These are phyloP conservation scores for Myriosclerotinia duriaeana DNA, from an alignment of 2,329 filamentous ascomycete species.

Conservation along the genomic window DNA sequence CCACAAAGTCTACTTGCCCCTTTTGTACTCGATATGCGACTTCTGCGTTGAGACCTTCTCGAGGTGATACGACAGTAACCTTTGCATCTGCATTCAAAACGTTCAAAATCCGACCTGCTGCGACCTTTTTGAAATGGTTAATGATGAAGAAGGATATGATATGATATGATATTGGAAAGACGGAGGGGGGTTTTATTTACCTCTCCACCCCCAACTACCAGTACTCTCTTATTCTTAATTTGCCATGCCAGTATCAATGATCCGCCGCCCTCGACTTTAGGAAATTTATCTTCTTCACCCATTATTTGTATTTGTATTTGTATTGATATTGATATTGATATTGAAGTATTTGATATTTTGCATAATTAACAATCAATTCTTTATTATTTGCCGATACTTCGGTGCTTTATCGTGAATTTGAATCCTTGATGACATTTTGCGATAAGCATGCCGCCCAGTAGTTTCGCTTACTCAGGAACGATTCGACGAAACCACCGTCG, in stretches of 20 bases:
- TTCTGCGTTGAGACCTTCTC: conserved; percentile 79
- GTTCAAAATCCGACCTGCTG: conserved; percentile 89
- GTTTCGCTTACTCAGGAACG: conserved; percentile 20
- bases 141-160: conserved; percentile 17
- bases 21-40: conserved; percentile 77
- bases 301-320: conserved; percentile 28
- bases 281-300: conserved; percentile 53
- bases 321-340: no score
- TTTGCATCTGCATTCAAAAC: conserved; percentile 92
- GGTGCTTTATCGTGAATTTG: conserved; percentile 9
- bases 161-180: background rate
- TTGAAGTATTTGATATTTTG: conserved; percentile 19
- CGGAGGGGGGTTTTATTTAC: conserved; percentile 49
- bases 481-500: conserved; percentile 16
- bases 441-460: conserved; percentile 8
- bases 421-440: conserved; percentile 16
- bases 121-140: conserved; percentile 64
- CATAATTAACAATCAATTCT: conserved; percentile 9
- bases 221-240: conserved; percentile 79
- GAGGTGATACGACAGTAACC: conserved; percentile 81
- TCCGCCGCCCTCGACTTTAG: conserved; percentile 82
- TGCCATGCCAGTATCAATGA: conserved; percentile 97
- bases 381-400: background rate
- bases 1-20: conserved; percentile 73
- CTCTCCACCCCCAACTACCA: conserved; percentile 95